Base-by-base conservation (phyloP, 306 rosid genomes). In the Boehmeria nivea region DNA sequence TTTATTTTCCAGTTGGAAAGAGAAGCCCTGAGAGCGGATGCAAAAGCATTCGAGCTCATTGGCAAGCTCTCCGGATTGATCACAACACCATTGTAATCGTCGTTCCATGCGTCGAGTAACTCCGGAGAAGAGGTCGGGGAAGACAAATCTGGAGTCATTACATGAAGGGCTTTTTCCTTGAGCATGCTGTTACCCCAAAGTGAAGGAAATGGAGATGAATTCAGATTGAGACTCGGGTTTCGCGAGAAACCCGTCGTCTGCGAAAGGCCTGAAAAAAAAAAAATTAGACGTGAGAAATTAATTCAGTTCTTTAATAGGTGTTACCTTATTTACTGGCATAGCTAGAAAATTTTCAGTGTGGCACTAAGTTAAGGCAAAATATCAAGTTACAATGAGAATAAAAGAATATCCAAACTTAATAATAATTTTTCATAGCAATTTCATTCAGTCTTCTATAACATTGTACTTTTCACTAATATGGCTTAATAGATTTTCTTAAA, bases 1-100 rank as follows among this genome's bases (percentile, higher is more conserved):
- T 78, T 66, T 43, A 37, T 51, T 48, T 46, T 78, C 80, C 75
- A 66, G 50, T 66, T 12, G 54, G 58, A 62, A 12, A 74, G 61
- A 57, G 78, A 78, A 67, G 73, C 62, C 34, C 40, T 74, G 36
- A 78, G 59, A 18, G 83, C 53, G 11, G 66, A 54, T 3, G 69
- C 72, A 60, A 74, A 74, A 38, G 69, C 66, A 34, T 74, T 67
- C 31, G 77, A 59, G 42, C 63, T 62, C 14, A 50, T 49, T 10
- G 81, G 78, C 43, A 71, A 57, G 70, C 67, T 67, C 60, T 71
- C 54, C 23, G 78, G 60, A 64, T 74, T 49, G 10, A 78, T 60
- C 22, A 78, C 56, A 50, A 78, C 64, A 19, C 78, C 84, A 3
- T 53, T 65, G 37, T 71, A 78, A 19, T 71, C 78, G 39, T 78